phyloP scores from a whole-genome alignment of 2,329 filamentous ascomycete species.

The Lachnellula subtilissima region DNA sequence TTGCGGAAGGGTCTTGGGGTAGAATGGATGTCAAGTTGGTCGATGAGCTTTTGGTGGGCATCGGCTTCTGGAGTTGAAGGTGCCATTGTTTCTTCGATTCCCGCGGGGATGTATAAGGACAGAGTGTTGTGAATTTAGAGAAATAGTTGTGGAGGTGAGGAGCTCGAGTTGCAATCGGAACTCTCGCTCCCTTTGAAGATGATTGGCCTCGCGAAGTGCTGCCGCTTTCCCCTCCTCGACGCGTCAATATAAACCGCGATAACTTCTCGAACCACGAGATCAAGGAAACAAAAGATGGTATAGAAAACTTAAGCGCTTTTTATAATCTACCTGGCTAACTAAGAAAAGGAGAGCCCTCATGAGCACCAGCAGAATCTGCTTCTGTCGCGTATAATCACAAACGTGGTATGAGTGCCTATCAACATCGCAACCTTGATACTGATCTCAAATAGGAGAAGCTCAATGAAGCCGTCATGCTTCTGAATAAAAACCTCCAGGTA shows the following conservation, averaged over 20 bases:
- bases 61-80: constrained; percentile 37
- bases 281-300: constrained; percentile 8
- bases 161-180: not conserved
- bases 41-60: constrained; percentile 80
- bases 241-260: constrained; percentile 10
- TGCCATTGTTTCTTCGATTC: constrained; percentile 20
- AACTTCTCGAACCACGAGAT: not conserved
- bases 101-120: not conserved
- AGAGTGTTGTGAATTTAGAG: not conserved
- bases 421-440: constrained; percentile 1
- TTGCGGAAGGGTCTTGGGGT: constrained; percentile 89
- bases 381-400: constrained; percentile 91
- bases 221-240: constrained; percentile 3
- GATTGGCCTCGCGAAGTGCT: constrained; percentile 1
- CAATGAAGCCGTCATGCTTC: constrained; percentile 85
- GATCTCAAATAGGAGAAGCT: constrained; percentile 72
- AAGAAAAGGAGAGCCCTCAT: constrained; percentile 80
- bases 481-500: constrained; percentile 90
- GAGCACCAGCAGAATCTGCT: constrained; percentile 95
- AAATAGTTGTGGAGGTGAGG: not conserved
- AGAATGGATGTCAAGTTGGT: constrained; percentile 85
- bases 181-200: not conserved
- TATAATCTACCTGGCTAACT: not conserved
- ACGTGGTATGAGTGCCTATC: constrained; percentile 67
- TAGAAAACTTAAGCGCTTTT: not conserved